Conservation (phyloP, 495 filamentous ascomycete species). For the Bombardia bombarda region DNA sequence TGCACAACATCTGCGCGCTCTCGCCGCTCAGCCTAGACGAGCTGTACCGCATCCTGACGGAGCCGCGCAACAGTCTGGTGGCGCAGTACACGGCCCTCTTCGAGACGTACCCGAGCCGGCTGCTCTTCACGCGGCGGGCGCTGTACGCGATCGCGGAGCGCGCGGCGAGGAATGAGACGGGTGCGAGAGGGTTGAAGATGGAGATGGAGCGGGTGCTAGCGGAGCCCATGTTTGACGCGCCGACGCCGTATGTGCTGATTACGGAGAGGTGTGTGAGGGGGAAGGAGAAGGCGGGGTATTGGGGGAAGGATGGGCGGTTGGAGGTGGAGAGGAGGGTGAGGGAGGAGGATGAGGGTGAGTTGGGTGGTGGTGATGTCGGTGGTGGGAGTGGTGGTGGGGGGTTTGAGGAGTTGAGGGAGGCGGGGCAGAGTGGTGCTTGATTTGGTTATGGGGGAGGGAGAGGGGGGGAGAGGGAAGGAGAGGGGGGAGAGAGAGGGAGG, state of each 20-base stretch:
- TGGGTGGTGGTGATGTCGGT: slow-evolving; percentile 3
- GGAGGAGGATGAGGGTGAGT: slow-evolving; percentile 40
- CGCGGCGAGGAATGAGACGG: slow-evolving; percentile 70
- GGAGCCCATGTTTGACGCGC: slow-evolving; percentile 88
- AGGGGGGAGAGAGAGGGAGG: neutral
- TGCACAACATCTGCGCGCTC: slow-evolving; percentile 80
- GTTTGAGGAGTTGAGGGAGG: slow-evolving; percentile 33
- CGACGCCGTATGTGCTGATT: slow-evolving; percentile 59
- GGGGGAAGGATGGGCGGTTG: slow-evolving; percentile 42
- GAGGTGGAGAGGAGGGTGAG: slow-evolving; percentile 45
- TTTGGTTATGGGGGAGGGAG: neutral
- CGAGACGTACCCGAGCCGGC: slow-evolving; percentile 69
- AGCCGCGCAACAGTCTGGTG: slow-evolving; percentile 79
- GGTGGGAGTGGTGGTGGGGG: slow-evolving; percentile 19
- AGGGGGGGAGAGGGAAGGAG: neutral
- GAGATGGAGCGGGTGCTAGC: slow-evolving; percentile 81
- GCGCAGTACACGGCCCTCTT: slow-evolving; percentile 83
- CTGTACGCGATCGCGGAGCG: slow-evolving; percentile 69
- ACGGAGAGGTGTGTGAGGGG: slow-evolving; percentile 64
- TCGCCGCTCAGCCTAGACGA: slow-evolving; percentile 70
- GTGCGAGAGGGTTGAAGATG: slow-evolving; percentile 78
- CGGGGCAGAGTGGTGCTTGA: slow-evolving; percentile 34
- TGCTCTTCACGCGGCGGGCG: slow-evolving; percentile 75
- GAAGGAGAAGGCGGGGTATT: slow-evolving; percentile 45
- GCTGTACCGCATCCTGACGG: slow-evolving; percentile 80